A percentile compares a stretch with the other conserved stretches of the same genome.
phyloP scores from a whole-genome alignment of 257 asterid species.

The Plectranthus barbatus region DNA sequence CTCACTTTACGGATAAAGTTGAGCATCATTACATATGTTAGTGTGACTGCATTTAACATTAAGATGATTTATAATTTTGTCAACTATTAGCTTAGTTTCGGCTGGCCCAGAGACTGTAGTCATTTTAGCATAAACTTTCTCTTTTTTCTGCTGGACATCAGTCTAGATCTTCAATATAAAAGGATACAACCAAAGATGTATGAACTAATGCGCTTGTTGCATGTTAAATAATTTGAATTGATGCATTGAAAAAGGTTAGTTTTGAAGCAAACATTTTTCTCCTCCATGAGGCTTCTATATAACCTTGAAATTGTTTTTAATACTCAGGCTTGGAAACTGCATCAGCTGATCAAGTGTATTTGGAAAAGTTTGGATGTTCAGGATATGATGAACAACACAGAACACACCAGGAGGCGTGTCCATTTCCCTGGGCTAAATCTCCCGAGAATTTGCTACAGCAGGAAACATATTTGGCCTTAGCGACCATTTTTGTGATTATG shows the following conservation, averaged over 20 bases:
- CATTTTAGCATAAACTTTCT: too few species aligned
- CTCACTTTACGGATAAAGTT: background rate
- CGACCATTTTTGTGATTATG: constrained; percentile 18
- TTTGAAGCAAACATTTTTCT: background rate
- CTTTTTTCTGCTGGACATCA: background rate
- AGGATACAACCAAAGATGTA: background rate
- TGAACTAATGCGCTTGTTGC: background rate
- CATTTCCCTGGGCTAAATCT: constrained; percentile 22
- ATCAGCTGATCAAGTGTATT: constrained; percentile 14
- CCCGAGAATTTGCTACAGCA: constrained; percentile 21
- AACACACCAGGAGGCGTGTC: constrained; percentile 9
- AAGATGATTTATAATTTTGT: background rate
- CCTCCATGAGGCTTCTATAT: background rate
- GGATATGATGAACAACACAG: constrained; percentile 8
- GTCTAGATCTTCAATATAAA: background rate
- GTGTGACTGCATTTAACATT: background rate
- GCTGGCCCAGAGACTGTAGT: too few species aligned
- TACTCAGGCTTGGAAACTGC: constrained; percentile 16
- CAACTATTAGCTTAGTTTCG: too few species aligned
- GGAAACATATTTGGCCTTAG: constrained; percentile 19
- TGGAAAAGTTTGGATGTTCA: constrained; percentile 18
- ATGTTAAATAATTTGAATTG: background rate
- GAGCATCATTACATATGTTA: background rate
- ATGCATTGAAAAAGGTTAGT: background rate
- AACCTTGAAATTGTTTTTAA: background rate